Evolutionary conservation across 805 yeast genomes (phyloP).

Genomic region (Blastobotrys muscicola): DNA sequence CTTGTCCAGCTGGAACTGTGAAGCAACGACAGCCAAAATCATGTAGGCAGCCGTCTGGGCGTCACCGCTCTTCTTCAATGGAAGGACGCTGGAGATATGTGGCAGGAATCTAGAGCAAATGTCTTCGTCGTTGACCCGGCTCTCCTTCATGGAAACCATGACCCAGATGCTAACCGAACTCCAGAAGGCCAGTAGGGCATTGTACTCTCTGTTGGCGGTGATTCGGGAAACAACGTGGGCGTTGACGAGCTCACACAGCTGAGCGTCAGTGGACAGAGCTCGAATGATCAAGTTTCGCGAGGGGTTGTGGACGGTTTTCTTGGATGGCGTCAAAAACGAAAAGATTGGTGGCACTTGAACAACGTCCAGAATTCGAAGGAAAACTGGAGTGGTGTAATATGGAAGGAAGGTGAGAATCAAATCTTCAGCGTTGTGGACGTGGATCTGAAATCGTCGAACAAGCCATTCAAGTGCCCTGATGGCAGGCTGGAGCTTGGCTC

Average conservation of each 20-base stretch:
- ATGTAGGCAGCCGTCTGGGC: constrained; percentile 80
- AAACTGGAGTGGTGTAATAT: constrained; percentile 65
- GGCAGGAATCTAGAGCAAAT: constrained; percentile 29
- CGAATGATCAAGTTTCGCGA: constrained; percentile 61
- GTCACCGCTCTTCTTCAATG: constrained; percentile 33
- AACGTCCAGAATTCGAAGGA: constrained; percentile 66
- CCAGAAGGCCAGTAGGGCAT: constrained; percentile 68
- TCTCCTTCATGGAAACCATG: constrained; percentile 51
- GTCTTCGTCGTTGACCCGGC: constrained; percentile 22
- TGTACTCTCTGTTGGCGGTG: constrained; percentile 47
- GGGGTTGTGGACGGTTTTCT: constrained; percentile 54
- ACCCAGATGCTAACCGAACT: constrained; percentile 61
- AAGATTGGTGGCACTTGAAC: constrained; percentile 52
- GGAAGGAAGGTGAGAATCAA: constrained; percentile 68
- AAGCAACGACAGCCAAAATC: constrained; percentile 62
- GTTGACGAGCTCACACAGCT: constrained; percentile 57
- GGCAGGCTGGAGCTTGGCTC: constrained; percentile 66
- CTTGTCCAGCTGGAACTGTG: constrained; percentile 54
- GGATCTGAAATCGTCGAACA: constrained; percentile 78
- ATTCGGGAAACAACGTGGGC: constrained; percentile 43
- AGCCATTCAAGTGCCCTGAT: constrained; percentile 89
- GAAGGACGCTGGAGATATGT: constrained; percentile 23
- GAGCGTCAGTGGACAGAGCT: constrained; percentile 55
- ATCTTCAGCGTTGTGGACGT: constrained; percentile 67
- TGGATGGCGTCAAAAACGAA: constrained; percentile 58